Conservation (phyloP, 768 basidiomycete genomes). For the Suillus subluteus region DNA sequence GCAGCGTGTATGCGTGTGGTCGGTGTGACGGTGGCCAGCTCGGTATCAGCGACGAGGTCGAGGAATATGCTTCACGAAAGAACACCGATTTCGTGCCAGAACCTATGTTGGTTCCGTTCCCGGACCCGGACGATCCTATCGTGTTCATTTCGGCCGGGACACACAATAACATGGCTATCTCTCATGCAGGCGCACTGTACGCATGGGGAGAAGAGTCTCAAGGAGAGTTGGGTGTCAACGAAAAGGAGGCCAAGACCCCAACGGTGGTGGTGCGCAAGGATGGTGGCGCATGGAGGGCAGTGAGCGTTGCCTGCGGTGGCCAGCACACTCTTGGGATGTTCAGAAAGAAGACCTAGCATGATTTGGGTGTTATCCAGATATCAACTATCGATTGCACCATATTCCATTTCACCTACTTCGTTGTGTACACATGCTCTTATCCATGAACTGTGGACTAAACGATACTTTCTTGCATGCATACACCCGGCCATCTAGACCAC, state of each 20-base stretch:
- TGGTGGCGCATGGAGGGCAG: conserved; percentile 66
- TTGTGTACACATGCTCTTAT: conserved; percentile 21
- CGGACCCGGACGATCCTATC: conserved; percentile 64
- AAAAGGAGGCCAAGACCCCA: conserved; percentile 65
- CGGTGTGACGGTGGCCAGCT: conserved; percentile 84
- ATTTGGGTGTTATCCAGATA: conserved; percentile 5
- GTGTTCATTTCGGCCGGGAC: conserved; percentile 67
- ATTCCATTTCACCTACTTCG: conserved; percentile 17
- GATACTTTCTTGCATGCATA: conserved; percentile 20
- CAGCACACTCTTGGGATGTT: conserved; percentile 79
- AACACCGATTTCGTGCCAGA: conserved; percentile 63
- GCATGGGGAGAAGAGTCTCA: conserved; percentile 81
- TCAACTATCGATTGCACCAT: conserved; percentile 18
- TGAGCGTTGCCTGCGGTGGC: conserved; percentile 68
- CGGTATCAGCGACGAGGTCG: conserved; percentile 72
- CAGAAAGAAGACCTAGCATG: conserved; percentile 53
- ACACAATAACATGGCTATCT: conserved; percentile 75
- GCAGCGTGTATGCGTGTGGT: conserved; percentile 86
- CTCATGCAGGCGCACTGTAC: conserved; percentile 67
- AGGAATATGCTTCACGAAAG: conserved; percentile 57
- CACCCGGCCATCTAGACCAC: conserved; percentile 12
- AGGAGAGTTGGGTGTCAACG: conserved; percentile 71
- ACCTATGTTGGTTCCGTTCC: conserved; percentile 70
- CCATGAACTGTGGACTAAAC: conserved; percentile 21
- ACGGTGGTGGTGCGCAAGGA: conserved; percentile 70